Evolutionary conservation across 768 basidiomycete species (phyloP).

Genomic region (Melanogaster broomeanus): DNA sequence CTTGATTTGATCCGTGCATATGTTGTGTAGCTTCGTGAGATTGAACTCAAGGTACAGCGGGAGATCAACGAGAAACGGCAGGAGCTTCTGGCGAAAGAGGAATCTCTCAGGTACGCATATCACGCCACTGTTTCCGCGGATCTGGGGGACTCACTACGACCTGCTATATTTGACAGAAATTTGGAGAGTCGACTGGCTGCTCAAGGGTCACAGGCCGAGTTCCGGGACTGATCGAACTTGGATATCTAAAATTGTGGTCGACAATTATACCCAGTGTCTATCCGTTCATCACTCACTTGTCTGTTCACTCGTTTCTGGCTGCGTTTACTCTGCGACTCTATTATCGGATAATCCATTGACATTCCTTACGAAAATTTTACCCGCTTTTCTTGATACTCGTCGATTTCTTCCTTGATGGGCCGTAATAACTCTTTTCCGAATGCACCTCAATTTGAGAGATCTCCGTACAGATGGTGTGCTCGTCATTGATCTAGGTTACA

Average conservation of each 20-base stretch:
- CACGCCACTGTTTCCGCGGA: not conserved
- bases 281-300: conserved; percentile 38
- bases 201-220: conserved; percentile 81
- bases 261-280: conserved; percentile 36
- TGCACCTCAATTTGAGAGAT: conserved; percentile 5
- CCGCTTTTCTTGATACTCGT: conserved; percentile 29
- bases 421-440: conserved; percentile 21
- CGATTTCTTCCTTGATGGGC: conserved; percentile 14
- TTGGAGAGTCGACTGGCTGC: conserved; percentile 89
- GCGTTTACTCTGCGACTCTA: conserved; percentile 36
- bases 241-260: conserved; percentile 23
- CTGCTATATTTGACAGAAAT: conserved; percentile 50
- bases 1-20: conserved; percentile 8
- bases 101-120: conserved; percentile 72
- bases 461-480: not conserved
- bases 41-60: conserved; percentile 96
- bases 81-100: conserved; percentile 94
- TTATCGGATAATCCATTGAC: conserved; percentile 39
- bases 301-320: conserved; percentile 34
- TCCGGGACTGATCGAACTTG: conserved; percentile 56
- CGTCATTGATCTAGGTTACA: conserved; percentile 1
- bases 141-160: conserved; percentile 1
- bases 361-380: conserved; percentile 32
- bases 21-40: conserved; percentile 79
- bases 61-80: conserved; percentile 98